Percentiles rank a stretch among this genome's conserved stretches.
Evolutionary conservation across 164 flowering plant genomes (phyloP).

Genomic region (Annona cherimola): DNA sequence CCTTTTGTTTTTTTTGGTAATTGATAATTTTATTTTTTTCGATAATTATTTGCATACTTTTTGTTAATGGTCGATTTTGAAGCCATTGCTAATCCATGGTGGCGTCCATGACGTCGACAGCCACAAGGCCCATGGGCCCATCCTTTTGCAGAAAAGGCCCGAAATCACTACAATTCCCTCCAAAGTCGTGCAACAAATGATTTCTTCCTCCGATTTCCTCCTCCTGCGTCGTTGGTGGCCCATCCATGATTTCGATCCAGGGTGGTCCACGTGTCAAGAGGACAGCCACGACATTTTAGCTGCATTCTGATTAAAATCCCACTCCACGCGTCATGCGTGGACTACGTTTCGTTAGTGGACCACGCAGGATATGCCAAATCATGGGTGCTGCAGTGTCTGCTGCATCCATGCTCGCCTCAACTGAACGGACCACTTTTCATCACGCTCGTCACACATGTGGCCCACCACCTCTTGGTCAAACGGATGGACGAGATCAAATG

Average conservation of each 20-base stretch:
- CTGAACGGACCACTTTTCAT: neutral
- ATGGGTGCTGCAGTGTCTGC: neutral
- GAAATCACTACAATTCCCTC: neutral
- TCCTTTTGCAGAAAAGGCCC: neutral
- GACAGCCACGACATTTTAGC: neutral
- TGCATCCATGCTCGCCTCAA: neutral
- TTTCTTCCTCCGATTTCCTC: neutral
- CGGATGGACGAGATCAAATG: neutral
- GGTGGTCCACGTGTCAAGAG: neutral
- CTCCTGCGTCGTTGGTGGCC: neutral
- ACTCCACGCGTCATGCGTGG: neutral
- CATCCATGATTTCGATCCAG: neutral
- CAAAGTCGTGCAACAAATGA: neutral
- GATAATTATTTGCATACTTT: too few relatives aligned
- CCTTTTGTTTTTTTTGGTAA: too few relatives aligned
- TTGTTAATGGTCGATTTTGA: neutral
- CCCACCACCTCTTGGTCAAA: neutral
- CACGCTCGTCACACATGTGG: neutral
- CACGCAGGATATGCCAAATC: neutral
- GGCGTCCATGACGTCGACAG: neutral
- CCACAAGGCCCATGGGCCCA: neutral
- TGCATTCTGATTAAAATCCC: too few relatives aligned
- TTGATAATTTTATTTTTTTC: too few relatives aligned
- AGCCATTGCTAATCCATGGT: neutral
- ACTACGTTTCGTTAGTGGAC: neutral